phyloP scores from a whole-genome alignment of 768 basidiomycete species.

The Cyathus striatus region DNA sequence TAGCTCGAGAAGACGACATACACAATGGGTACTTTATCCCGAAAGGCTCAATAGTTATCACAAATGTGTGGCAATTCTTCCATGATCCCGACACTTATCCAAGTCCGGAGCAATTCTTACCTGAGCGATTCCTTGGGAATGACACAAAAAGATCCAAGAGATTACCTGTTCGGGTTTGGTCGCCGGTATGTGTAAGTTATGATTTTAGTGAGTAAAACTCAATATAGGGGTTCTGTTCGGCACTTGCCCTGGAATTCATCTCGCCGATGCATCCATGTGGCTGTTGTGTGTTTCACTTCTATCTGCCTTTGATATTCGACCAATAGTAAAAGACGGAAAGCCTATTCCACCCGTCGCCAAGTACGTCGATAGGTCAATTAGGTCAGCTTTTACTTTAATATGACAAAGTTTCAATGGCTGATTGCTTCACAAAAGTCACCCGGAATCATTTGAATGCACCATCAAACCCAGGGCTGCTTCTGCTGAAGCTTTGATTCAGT shows the following conservation, averaged over 20 bases:
- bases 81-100: conserved; percentile 11
- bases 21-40: conserved; percentile 13
- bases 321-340: conserved; percentile 9
- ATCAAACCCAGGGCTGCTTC: conserved; percentile 12
- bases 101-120: conserved; percentile 12
- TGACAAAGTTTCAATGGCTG: not conserved
- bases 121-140: conserved; percentile 13
- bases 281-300: conserved; percentile 10
- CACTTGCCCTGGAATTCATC: conserved; percentile 8
- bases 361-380: not conserved
- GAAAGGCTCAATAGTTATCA: conserved; percentile 10
- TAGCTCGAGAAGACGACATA: conserved; percentile 7
- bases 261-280: conserved; percentile 23
- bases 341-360: conserved; percentile 6
- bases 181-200: conserved; percentile 11
- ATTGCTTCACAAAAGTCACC: conserved; percentile 8
- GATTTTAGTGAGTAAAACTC: too few relatives aligned
- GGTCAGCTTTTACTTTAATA: not conserved
- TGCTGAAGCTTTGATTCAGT: conserved; percentile 5
- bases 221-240: not conserved
- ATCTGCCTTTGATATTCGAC: conserved; percentile 12
- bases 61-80: conserved; percentile 12
- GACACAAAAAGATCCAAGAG: conserved; percentile 11
- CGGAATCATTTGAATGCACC: conserved; percentile 11
- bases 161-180: conserved; percentile 15